Conservation (phyloP, 306 rosid genomes). For the Corylus heterophylla region DNA sequence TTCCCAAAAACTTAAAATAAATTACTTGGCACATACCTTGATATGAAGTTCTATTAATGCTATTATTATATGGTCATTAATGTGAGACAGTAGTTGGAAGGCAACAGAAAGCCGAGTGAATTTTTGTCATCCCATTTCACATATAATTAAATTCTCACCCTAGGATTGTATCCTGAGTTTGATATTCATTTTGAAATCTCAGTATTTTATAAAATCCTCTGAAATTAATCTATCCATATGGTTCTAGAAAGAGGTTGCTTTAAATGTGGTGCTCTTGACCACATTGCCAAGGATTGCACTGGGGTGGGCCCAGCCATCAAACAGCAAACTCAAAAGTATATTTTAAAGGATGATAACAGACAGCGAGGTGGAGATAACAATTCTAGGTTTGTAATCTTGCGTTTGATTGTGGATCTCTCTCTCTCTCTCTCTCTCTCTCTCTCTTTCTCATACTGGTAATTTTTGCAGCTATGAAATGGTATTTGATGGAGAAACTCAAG, state of each 20-base stretch:
- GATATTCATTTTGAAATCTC: neutral
- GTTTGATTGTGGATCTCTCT: slow-evolving; percentile 1
- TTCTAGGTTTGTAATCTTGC: slow-evolving; percentile 52
- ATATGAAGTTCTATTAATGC: neutral
- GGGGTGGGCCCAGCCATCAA: slow-evolving; percentile 41
- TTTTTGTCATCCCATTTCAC: neutral
- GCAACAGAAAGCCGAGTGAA: neutral
- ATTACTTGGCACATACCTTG: neutral
- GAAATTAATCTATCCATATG: neutral
- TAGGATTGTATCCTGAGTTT: neutral
- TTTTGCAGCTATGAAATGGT: slow-evolving; percentile 85
- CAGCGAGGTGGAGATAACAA: slow-evolving; percentile 74
- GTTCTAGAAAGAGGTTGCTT: slow-evolving; percentile 78
- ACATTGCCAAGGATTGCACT: slow-evolving; percentile 83
- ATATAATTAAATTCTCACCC: neutral
- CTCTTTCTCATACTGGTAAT: slow-evolving; percentile 3
- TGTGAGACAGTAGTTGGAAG: neutral
- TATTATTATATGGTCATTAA: neutral
- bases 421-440: neutral
- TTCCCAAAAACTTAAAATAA: neutral
- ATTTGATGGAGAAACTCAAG: slow-evolving; percentile 65
- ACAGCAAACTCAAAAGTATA: slow-evolving; percentile 50
- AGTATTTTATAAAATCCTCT: neutral
- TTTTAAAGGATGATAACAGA: slow-evolving; percentile 63
- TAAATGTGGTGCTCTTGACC: slow-evolving; percentile 89